Conservation (phyloP, 805 yeast genomes). For the Wickerhamiella shivajii region DNA sequence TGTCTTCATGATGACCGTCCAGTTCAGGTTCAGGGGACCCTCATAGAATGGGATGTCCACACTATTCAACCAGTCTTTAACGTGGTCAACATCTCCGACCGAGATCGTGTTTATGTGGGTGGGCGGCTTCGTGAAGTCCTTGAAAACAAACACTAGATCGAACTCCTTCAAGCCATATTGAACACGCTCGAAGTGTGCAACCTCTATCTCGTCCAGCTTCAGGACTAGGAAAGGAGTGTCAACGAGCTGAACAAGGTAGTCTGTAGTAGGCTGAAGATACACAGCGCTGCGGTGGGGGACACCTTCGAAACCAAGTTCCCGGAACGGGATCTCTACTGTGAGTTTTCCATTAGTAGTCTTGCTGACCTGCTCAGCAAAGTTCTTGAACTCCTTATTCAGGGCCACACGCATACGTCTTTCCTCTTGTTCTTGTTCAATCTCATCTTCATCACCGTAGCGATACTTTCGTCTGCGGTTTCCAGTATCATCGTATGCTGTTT, state of each 20-base stretch:
- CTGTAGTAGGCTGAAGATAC: constrained; percentile 91
- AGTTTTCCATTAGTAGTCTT: constrained; percentile 72
- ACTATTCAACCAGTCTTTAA: constrained; percentile 94
- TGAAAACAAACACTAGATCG: constrained; percentile 91
- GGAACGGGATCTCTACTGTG: constrained; percentile 85
- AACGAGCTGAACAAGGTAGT: constrained; percentile 82
- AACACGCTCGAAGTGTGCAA: constrained; percentile 92
- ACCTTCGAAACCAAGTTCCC: constrained; percentile 94
- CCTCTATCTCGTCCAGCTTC: constrained; percentile 79
- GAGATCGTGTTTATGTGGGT: constrained; percentile 92
- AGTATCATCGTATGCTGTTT: constrained; percentile 91
- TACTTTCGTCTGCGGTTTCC: constrained; percentile 79
- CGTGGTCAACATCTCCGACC: constrained; percentile 77
- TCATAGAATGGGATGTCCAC: constrained; percentile 92
- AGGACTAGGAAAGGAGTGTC: constrained; percentile 93
- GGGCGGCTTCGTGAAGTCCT: constrained; percentile 76
- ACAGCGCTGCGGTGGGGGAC: constrained; percentile 93
- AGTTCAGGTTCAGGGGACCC: constrained; percentile 89
- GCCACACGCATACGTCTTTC: constrained; percentile 85
- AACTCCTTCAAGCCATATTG: constrained; percentile 94
- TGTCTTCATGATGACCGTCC: constrained; percentile 93
- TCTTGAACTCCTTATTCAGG: constrained; percentile 80
- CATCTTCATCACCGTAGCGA: constrained; percentile 95
- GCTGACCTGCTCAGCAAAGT: constrained; percentile 79
- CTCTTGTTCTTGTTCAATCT: constrained; percentile 95